These are phyloP conservation scores for Leccinum fallax DNA, from an alignment of 1,284 basidiomycete genomes.

Conservation along the genomic window DNA sequence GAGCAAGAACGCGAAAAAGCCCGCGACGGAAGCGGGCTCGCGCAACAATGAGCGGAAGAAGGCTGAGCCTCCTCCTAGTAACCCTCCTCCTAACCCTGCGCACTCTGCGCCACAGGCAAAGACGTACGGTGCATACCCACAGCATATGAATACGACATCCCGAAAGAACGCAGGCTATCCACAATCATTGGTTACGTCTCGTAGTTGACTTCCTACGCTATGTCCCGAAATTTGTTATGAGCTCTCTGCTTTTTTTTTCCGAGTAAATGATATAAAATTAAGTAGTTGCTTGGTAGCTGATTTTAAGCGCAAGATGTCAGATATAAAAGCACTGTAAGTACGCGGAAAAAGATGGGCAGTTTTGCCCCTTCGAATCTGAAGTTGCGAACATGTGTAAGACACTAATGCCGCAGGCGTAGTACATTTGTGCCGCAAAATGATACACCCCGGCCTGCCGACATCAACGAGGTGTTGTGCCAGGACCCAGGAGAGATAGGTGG, in stretches of 20 bases:
- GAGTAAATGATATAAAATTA: not conserved
- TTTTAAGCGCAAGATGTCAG: not conserved
- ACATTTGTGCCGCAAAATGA: slow-evolving; percentile 9
- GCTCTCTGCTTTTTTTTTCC: not conserved
- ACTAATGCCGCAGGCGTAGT: not conserved
- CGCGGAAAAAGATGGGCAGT: too few species aligned
- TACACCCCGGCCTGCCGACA: slow-evolving; percentile 13
- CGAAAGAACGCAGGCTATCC: not conserved
- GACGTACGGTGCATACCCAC: not conserved
- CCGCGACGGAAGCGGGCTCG: not conserved
- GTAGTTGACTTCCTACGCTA: not conserved
- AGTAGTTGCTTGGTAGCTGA: not conserved
- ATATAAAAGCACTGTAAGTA: too few species aligned
- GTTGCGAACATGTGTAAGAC: not conserved
- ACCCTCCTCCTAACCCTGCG: not conserved
- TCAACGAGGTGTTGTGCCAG: slow-evolving; percentile 22
- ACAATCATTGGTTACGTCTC: not conserved
- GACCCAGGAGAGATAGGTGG: not conserved
- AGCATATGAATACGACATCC: not conserved
- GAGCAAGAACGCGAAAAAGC: not conserved
- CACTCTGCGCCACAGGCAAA: not conserved
- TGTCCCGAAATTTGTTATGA: not conserved
- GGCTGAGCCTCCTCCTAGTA: not conserved
- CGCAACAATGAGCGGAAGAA: not conserved
- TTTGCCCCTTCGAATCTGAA: not conserved